These are phyloP conservation scores for Punica granatum DNA, from an alignment of 345 rosid genomes.

Conservation along the genomic window DNA sequence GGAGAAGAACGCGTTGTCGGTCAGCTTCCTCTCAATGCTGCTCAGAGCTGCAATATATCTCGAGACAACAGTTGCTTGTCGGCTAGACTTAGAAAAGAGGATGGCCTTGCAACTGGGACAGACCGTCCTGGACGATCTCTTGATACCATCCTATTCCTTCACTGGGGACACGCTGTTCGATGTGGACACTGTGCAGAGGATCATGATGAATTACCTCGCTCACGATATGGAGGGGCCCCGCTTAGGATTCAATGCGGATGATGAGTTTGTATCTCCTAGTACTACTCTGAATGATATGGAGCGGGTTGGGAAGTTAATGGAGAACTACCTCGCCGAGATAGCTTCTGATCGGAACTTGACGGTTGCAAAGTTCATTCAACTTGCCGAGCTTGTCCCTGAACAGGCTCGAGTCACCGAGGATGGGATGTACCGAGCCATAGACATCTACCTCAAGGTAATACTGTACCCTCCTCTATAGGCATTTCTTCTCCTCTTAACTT, in stretches of 20 bases:
- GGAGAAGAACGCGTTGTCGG: slow-evolving; percentile 71
- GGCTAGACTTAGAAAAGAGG: slow-evolving; percentile 85
- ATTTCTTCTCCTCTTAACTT: too few species aligned
- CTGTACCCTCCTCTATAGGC: background rate
- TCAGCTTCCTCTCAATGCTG: slow-evolving; percentile 86
- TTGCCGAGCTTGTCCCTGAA: slow-evolving; percentile 78
- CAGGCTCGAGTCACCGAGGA: slow-evolving; percentile 77
- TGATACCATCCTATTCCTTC: slow-evolving; percentile 73
- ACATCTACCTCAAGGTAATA: slow-evolving; percentile 87
- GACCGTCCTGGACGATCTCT: slow-evolving; percentile 77
- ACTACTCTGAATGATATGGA: slow-evolving; percentile 42
- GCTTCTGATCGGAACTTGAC: slow-evolving; percentile 67
- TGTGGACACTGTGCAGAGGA: slow-evolving; percentile 70
- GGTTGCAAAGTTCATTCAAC: slow-evolving; percentile 49
- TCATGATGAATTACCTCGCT: slow-evolving; percentile 66
- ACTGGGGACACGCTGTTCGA: slow-evolving; percentile 77
- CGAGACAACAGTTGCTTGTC: slow-evolving; percentile 87
- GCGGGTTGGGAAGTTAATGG: slow-evolving; percentile 82
- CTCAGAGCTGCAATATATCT: slow-evolving; percentile 80
- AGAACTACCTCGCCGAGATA: slow-evolving; percentile 79
- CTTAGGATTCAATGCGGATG: slow-evolving; percentile 25
- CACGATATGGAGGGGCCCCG: slow-evolving; percentile 40
- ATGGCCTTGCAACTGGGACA: slow-evolving; percentile 77
- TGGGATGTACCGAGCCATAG: slow-evolving; percentile 82
- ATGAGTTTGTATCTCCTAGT: slow-evolving; percentile 37